Evolutionary conservation across 1,139 yeast species (phyloP).

Genomic region (Candida neerlandica): DNA sequence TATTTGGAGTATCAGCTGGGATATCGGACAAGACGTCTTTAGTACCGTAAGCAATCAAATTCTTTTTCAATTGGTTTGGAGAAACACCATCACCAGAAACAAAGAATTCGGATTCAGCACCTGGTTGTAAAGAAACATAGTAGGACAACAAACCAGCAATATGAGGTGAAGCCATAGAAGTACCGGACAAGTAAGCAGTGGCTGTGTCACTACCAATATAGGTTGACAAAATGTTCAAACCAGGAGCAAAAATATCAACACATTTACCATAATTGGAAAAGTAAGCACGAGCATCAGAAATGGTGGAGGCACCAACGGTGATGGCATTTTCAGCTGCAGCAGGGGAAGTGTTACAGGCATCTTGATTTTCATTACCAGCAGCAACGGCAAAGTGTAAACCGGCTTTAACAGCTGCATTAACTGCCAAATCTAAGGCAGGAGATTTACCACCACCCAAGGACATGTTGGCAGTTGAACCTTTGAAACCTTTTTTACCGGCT

Average conservation of each 20-base stretch:
- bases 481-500: slow-evolving; percentile 37
- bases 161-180: slow-evolving; percentile 51
- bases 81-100: slow-evolving; percentile 45
- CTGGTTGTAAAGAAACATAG: slow-evolving; percentile 45
- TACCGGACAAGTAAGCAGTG: slow-evolving; percentile 41
- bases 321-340: slow-evolving; percentile 46
- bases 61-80: slow-evolving; percentile 32
- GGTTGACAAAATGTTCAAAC: slow-evolving; percentile 43
- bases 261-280: slow-evolving; percentile 49
- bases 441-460: slow-evolving; percentile 48
- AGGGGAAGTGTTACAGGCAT: slow-evolving; percentile 47
- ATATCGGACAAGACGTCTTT: slow-evolving; percentile 45
- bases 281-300: slow-evolving; percentile 39
- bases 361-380: slow-evolving; percentile 48
- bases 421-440: slow-evolving; percentile 45
- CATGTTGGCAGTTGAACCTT: slow-evolving; percentile 49
- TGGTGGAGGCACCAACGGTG: slow-evolving; percentile 47
- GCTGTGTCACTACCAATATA: slow-evolving; percentile 41
- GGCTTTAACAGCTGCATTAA: slow-evolving; percentile 43
- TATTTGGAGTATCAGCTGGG: slow-evolving; percentile 82
- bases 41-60: slow-evolving; percentile 41
- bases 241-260: slow-evolving; percentile 51
- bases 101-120: slow-evolving; percentile 44
- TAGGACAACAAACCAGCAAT: slow-evolving; percentile 45
- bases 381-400: slow-evolving; percentile 49